Conservation (phyloP, 2,329 filamentous ascomycete species). For the Ophiostoma ips region DNA sequence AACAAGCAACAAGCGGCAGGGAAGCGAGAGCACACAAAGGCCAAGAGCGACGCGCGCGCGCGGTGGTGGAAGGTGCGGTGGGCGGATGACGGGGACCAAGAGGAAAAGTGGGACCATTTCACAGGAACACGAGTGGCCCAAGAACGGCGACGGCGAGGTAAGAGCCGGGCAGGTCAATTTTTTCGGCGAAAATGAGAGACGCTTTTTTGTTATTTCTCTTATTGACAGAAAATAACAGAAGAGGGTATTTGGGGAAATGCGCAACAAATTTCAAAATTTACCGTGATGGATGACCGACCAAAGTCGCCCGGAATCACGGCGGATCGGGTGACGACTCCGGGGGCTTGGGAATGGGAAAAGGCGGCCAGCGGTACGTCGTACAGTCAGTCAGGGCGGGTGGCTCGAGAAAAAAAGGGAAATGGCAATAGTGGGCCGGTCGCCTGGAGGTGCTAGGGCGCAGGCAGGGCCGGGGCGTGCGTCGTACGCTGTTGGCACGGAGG, state of each 20-base stretch:
- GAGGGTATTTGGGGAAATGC: neutral
- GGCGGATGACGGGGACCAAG: constrained; percentile 13
- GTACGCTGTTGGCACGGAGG: too few relatives aligned
- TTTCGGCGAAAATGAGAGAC: constrained; percentile 12
- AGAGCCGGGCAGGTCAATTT: constrained; percentile 8
- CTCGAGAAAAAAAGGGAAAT: neutral
- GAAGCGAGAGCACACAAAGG: neutral
- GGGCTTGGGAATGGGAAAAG: constrained; percentile 8
- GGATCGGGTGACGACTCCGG: constrained; percentile 18
- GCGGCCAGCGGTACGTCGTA: neutral
- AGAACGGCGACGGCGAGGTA: neutral
- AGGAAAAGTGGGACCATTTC: constrained; percentile 7
- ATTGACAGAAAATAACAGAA: neutral
- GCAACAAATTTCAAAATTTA: neutral
- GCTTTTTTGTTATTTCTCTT: neutral
- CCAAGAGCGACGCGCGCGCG: constrained; percentile 5
- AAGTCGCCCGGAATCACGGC: constrained; percentile 12
- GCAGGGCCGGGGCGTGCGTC: neutral
- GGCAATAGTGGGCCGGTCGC: neutral
- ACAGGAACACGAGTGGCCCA: constrained; percentile 1
- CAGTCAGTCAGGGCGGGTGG: too few relatives aligned
- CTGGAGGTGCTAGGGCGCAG: neutral
- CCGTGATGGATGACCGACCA: too few relatives aligned
- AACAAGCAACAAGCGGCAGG: neutral
- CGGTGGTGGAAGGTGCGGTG: constrained; percentile 11